Evolutionary conservation across 2,329 filamentous ascomycete genomes (phyloP), one percentile per base, ranked within the genome.

Genomic region (Pyrenophora seminiperda): DNA sequence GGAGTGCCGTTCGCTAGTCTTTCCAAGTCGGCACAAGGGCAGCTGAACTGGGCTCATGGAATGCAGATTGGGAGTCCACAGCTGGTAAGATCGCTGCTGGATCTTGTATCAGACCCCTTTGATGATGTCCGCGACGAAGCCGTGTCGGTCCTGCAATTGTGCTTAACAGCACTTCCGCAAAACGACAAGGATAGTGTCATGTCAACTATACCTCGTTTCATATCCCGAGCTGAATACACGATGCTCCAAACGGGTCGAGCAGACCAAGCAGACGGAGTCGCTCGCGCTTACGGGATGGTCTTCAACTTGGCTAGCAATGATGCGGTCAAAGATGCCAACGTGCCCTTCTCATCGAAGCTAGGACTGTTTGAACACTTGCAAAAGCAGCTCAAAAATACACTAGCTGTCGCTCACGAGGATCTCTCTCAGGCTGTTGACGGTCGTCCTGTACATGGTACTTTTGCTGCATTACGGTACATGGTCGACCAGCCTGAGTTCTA

Each of bases 201-300:
- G 7, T 43, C 52, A 14, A 51, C 41, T 9, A 54, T 69, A 29
- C 55, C 60, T 18, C 54, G 37, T 2, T 73, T 73, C 20, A 46
- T 75, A 7, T 33, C 54, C 7, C 63, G 73, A 24, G 77, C 76
- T 1, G 81, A 87, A 48, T 71, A 74, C 3, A 76, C 83, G 27
- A 86, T 90, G 50, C 79, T 85, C 17, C 78, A 76, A 19, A 96
- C 91, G 4, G 90, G 90, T 17, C 83, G 94, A 53, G 93, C 91
- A 10, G 92, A 97, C 67, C 90, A 96, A 70, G 91, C 92, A 1
- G 93, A 99, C 73, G 93, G 93, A 7, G 86, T 94, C 39, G 93
- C 92, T 27, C 85, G 90, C 44, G 79, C 87, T 2, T 88, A 87
- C 53, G 85, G 89, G 32, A 75, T 96, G 13, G 71, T 91, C 1